A percentile compares a stretch with the other conserved stretches of the same genome.
These are phyloP conservation scores for Peribolospora baueri DNA, from an alignment of 768 basidiomycete species.

Conservation along the genomic window DNA sequence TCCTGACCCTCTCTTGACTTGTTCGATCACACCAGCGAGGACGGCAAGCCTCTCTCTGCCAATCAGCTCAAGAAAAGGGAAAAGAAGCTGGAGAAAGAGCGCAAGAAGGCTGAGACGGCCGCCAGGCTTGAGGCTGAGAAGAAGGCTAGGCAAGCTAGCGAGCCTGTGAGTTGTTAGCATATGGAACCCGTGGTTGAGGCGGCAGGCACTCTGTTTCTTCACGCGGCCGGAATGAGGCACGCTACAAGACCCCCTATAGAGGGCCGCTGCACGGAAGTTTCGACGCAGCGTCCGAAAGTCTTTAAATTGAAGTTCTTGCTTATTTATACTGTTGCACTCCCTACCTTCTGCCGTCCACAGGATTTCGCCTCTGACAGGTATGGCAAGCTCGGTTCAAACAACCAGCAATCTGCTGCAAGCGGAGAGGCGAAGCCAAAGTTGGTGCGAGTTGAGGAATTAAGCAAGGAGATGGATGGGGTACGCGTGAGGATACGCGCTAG, in stretches of 20 bases:
- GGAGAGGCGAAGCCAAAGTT: slow-evolving; percentile 21
- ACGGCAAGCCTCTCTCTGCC: slow-evolving; percentile 38
- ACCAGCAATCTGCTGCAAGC: slow-evolving; percentile 41
- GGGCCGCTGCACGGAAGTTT: too few species aligned
- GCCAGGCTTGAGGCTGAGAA: slow-evolving; percentile 53
- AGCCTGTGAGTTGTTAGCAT: slow-evolving; percentile 26
- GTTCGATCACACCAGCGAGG: slow-evolving; percentile 5
- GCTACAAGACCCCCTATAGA: too few species aligned
- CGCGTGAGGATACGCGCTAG: too few species aligned
- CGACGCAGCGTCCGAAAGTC: too few species aligned
- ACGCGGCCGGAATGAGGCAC: not conserved
- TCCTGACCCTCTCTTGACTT: too few species aligned
- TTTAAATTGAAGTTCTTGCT: too few species aligned
- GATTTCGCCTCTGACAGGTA: slow-evolving; percentile 42
- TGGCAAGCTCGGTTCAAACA: slow-evolving; percentile 67
- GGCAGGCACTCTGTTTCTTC: slow-evolving; percentile 1
- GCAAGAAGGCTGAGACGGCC: slow-evolving; percentile 64
- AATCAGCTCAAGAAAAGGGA: slow-evolving; percentile 73
- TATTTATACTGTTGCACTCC: too few species aligned
- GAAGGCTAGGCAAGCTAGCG: slow-evolving; percentile 38
- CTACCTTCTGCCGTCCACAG: slow-evolving; percentile 20
- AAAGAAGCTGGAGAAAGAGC: slow-evolving; percentile 72
- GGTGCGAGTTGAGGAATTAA: not conserved
- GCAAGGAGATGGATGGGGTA: not conserved
- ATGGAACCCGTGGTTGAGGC: slow-evolving; percentile 7